A percentile compares a stretch with the other conserved stretches of the same genome.
Evolutionary conservation across 371 early-diverging fungal genomes (phyloP).

Genomic region (Globomyces sp.): DNA sequence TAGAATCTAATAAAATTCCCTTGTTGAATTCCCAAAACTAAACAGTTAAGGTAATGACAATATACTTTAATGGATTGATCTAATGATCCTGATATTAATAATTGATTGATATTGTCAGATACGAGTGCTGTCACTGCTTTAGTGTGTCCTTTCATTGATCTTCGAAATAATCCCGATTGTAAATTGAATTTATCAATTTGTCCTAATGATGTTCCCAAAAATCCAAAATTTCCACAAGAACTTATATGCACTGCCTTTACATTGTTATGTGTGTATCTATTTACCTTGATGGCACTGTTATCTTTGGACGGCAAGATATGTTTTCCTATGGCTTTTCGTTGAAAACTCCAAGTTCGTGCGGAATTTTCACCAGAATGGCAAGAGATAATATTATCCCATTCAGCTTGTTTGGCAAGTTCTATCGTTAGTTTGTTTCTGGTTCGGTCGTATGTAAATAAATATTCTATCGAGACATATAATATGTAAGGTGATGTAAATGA

Average conservation of each 20-base stretch:
- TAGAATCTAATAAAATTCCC: conserved; percentile 57
- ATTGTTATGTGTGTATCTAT: no score
- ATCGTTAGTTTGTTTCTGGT: not conserved
- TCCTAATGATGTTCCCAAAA: conserved; percentile 78
- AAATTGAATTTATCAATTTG: conserved; percentile 87
- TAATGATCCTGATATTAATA: conserved; percentile 72
- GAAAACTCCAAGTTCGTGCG: conserved; percentile 82
- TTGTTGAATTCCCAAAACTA: conserved; percentile 82
- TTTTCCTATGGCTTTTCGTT: conserved; percentile 70
- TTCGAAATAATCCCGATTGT: conserved; percentile 84
- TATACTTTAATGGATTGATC: conserved; percentile 76
- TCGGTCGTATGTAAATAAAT: not conserved
- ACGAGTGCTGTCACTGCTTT: conserved; percentile 79
- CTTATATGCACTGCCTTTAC: conserved; percentile 68
- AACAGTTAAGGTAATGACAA: not conserved
- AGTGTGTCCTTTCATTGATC: conserved; percentile 72
- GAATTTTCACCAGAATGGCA: conserved; percentile 70
- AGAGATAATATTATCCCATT: conserved; percentile 90
- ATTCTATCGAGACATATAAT: no score
- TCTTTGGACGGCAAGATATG: conserved; percentile 65
- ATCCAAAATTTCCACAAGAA: conserved; percentile 89
- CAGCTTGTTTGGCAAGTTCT: conserved; percentile 64
- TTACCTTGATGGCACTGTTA: conserved; percentile 55
- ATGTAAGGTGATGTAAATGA: not conserved
- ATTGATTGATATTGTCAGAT: conserved; percentile 71